phyloP scores from a whole-genome alignment of 495 filamentous ascomycete genomes.

The Lophium mytilinum region DNA sequence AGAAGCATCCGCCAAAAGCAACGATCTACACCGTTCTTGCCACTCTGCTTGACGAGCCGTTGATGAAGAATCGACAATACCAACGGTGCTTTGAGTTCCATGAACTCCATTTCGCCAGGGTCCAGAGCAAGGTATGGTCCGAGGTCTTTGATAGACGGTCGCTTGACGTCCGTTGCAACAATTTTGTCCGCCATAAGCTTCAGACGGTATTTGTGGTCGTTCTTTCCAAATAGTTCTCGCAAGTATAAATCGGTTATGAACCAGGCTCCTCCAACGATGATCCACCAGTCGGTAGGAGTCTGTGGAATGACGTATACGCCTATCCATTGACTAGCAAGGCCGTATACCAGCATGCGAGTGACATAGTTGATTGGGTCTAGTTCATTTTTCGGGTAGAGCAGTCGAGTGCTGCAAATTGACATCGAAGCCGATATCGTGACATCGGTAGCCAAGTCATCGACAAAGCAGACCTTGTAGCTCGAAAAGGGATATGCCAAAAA shows the following conservation, averaged over 20 bases:
- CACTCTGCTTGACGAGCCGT: slow-evolving; percentile 77
- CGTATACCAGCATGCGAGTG: slow-evolving; percentile 69
- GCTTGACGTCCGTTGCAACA: slow-evolving; percentile 68
- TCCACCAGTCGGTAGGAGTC: slow-evolving; percentile 74
- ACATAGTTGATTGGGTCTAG: slow-evolving; percentile 73
- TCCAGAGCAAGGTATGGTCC: slow-evolving; percentile 74
- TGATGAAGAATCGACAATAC: slow-evolving; percentile 91
- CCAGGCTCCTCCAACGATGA: slow-evolving; percentile 83
- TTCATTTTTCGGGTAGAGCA: slow-evolving; percentile 74
- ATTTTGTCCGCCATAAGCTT: slow-evolving; percentile 77
- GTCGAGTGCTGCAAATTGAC: slow-evolving; percentile 75
- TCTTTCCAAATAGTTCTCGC: slow-evolving; percentile 81
- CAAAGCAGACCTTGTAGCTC: slow-evolving; percentile 84
- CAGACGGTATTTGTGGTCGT: slow-evolving; percentile 85
- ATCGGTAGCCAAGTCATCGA: slow-evolving; percentile 74
- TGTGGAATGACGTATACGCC: slow-evolving; percentile 82
- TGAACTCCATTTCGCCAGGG: slow-evolving; percentile 73
- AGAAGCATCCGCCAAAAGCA: slow-evolving; percentile 76
- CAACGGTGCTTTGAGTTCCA: slow-evolving; percentile 82
- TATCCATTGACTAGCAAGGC: slow-evolving; percentile 87
- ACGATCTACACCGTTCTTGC: slow-evolving; percentile 71
- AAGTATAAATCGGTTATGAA: slow-evolving; percentile 91
- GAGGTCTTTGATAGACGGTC: slow-evolving; percentile 74
- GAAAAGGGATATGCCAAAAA: slow-evolving; percentile 82
- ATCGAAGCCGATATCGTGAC: slow-evolving; percentile 70